phyloP scores from a whole-genome alignment of 1,284 basidiomycete genomes.

The Athelia sp. region DNA sequence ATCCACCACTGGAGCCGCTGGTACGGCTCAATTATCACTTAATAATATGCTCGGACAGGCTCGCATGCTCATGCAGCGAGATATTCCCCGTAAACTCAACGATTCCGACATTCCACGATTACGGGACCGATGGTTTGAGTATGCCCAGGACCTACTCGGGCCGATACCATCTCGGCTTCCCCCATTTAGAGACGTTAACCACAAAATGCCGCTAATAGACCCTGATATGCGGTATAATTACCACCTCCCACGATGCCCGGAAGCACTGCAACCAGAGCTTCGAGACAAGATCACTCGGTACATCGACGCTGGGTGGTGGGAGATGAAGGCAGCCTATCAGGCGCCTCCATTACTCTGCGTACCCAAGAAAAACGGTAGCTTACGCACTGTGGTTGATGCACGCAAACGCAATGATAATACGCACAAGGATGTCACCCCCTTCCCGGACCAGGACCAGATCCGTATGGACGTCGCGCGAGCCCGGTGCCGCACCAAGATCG shows the following conservation, averaged over 20 bases:
- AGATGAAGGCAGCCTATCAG: conserved; percentile 9
- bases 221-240: conserved; percentile 15
- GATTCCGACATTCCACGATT: conserved; percentile 19
- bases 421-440: no score
- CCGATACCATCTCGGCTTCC: conserved; percentile 18
- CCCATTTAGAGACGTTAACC: conserved; percentile 22
- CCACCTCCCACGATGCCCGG: conserved; percentile 20
- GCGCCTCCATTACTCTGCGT: conserved; percentile 24
- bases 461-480: no score
- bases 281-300: conserved; percentile 23
- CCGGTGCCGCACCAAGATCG: no score
- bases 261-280: conserved; percentile 17
- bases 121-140: conserved; percentile 12
- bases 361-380: no score
- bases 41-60: not conserved
- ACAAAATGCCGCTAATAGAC: conserved; percentile 25
- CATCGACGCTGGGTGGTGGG: conserved; percentile 26
- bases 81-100: conserved; percentile 6
- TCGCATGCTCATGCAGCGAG: no score
- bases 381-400: conserved; percentile 17
- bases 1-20: conserved; percentile 13
- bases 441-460: no score
- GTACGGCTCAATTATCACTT: no score
- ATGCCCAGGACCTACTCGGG: conserved; percentile 17
- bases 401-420: conserved; percentile 15